Evolutionary conservation across 805 yeast genomes (phyloP).

Genomic region (Wickerhamiella parazyma): DNA sequence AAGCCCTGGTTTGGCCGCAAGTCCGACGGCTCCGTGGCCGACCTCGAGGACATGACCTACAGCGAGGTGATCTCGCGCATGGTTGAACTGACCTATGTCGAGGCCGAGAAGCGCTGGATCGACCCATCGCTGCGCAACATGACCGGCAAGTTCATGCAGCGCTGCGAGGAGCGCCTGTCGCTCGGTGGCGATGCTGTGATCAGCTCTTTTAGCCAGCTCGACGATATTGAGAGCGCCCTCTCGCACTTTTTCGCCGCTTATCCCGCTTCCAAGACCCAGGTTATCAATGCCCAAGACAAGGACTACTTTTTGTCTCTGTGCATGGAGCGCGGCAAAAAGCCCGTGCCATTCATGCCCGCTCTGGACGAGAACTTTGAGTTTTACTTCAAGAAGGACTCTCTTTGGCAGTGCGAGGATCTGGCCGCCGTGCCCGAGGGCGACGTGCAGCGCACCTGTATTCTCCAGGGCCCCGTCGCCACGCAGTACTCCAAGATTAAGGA

Average conservation of each 20-base stretch:
- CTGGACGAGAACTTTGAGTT: slow-evolving; percentile 88
- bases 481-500: slow-evolving; percentile 73
- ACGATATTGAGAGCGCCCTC: slow-evolving; percentile 45
- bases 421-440: slow-evolving; percentile 93
- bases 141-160: slow-evolving; percentile 72
- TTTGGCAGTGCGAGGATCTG: slow-evolving; percentile 97
- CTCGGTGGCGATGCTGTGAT: slow-evolving; percentile 30
- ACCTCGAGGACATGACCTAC: slow-evolving; percentile 90
- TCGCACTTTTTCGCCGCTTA: slow-evolving; percentile 50
- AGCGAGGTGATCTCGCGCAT: slow-evolving; percentile 77
- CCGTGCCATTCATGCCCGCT: slow-evolving; percentile 95
- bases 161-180: slow-evolving; percentile 94
- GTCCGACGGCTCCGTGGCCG: slow-evolving; percentile 62
- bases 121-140: slow-evolving; percentile 76
- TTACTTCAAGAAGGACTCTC: slow-evolving; percentile 95
- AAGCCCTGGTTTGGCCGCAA: slow-evolving; percentile 94
- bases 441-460: slow-evolving; percentile 96
- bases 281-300: slow-evolving; percentile 87
- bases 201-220: slow-evolving; percentile 56
- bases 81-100: slow-evolving; percentile 77
- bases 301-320: slow-evolving; percentile 82
- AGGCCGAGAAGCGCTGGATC: slow-evolving; percentile 72
- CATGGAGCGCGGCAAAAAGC: slow-evolving; percentile 77
- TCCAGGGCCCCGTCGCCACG: slow-evolving; percentile 98
- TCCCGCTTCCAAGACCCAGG: slow-evolving; percentile 65